These are phyloP conservation scores for Austroboletus niveus DNA, from an alignment of 1,284 basidiomycete species.

Conservation along the genomic window DNA sequence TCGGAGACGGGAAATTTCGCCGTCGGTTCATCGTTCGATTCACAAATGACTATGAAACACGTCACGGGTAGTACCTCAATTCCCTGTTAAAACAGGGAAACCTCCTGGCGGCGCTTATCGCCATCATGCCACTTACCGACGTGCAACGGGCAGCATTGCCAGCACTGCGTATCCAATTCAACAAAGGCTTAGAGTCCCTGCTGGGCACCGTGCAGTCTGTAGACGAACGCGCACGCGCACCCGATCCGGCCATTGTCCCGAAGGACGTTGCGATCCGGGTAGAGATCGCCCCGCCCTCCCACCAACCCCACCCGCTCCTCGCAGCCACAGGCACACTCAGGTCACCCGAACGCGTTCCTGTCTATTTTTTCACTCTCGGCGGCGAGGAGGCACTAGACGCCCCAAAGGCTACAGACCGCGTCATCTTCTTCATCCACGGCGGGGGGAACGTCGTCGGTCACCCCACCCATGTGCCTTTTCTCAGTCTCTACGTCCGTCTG, in stretches of 20 bases:
- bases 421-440: slow-evolving; percentile 28
- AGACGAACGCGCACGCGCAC: slow-evolving; percentile 18
- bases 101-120: no score
- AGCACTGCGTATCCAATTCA: background rate
- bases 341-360: slow-evolving; percentile 19
- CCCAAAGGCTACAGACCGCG: background rate
- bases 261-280: slow-evolving; percentile 12
- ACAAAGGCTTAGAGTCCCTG: accelerated
- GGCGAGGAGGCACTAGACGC: background rate
- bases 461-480: slow-evolving; percentile 4
- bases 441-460: slow-evolving; percentile 23
- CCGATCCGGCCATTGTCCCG: slow-evolving; percentile 10
- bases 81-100: no score
- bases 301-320: slow-evolving; percentile 10
- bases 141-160: slow-evolving; percentile 11
- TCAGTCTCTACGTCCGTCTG: slow-evolving; percentile 11
- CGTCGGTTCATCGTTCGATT: no score
- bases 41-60: no score
- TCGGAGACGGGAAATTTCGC: no score
- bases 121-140: slow-evolving; percentile 19
- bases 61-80: no score
- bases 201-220: slow-evolving; percentile 10
- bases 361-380: slow-evolving; percentile 18
- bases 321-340: slow-evolving; percentile 5
- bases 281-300: slow-evolving; percentile 23